A percentile compares a stretch with the other conserved stretches of the same genome.
phyloP scores from a whole-genome alignment of 768 basidiomycete genomes.

The Myochromella boudieri region DNA sequence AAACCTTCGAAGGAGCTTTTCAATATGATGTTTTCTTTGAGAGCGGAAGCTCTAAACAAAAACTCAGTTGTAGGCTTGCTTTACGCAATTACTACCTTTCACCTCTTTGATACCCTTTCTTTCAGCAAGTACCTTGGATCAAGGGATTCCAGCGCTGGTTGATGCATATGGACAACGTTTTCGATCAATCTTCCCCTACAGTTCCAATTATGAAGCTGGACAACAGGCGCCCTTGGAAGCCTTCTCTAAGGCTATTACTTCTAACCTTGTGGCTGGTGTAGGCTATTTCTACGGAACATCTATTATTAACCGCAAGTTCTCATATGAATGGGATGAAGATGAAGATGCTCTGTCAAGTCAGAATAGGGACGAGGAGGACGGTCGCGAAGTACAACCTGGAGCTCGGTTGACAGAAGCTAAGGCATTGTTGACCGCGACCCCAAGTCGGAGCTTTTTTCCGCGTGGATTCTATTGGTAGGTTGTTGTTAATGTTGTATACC shows the following conservation, averaged over 20 bases:
- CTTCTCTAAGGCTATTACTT: slow-evolving; percentile 88
- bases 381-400: slow-evolving; percentile 43
- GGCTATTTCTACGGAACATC: slow-evolving; percentile 95
- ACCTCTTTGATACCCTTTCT: no score
- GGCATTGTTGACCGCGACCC: slow-evolving; percentile 86
- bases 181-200: slow-evolving; percentile 65
- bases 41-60: slow-evolving; percentile 63
- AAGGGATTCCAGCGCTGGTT: slow-evolving; percentile 67
- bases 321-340: slow-evolving; percentile 89
- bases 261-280: slow-evolving; percentile 89
- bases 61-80: slow-evolving; percentile 56
- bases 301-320: slow-evolving; percentile 81
- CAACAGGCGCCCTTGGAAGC: slow-evolving; percentile 50
- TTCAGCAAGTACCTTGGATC: slow-evolving; percentile 63
- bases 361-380: slow-evolving; percentile 36
- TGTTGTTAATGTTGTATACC: not conserved
- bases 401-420: slow-evolving; percentile 71
- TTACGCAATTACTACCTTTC: not conserved
- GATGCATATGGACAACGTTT: slow-evolving; percentile 68
- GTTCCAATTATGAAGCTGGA: slow-evolving; percentile 49
- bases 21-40: slow-evolving; percentile 91
- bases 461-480: slow-evolving; percentile 92
- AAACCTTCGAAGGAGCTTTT: slow-evolving; percentile 80
- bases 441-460: slow-evolving; percentile 96
- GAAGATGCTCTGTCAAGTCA: slow-evolving; percentile 31